These are phyloP conservation scores for Backusella psychrophila DNA, from an alignment of 192 early-diverging fungal genomes.

Conservation along the genomic window DNA sequence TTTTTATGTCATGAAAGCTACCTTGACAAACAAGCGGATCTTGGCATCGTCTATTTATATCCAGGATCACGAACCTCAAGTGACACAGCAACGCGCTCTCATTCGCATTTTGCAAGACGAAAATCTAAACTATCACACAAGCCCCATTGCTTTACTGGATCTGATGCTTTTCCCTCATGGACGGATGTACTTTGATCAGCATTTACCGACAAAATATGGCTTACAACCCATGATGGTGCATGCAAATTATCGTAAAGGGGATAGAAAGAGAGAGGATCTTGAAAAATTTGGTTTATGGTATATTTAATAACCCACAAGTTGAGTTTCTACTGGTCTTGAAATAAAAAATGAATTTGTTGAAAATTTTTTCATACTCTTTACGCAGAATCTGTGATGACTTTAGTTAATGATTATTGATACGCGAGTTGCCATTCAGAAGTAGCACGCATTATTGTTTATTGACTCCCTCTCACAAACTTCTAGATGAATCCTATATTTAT, in stretches of 20 bases:
- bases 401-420: conserved; percentile 6
- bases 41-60: conserved; percentile 35
- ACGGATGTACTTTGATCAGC: conserved; percentile 32
- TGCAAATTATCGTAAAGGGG: conserved; percentile 36
- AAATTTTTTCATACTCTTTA: not conserved
- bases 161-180: conserved; percentile 36
- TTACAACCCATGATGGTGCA: conserved; percentile 38
- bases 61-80: conserved; percentile 18
- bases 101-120: conserved; percentile 29
- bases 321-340: not conserved
- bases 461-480: conserved; percentile 12
- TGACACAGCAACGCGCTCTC: conserved; percentile 38
- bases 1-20: conserved; percentile 39
- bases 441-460: not conserved
- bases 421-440: not conserved
- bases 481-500: conserved; percentile 11
- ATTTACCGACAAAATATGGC: conserved; percentile 18
- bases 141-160: conserved; percentile 27
- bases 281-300: conserved; percentile 40
- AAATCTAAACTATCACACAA: conserved; percentile 17
- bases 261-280: conserved; percentile 25
- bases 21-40: conserved; percentile 26
- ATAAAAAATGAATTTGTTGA: not conserved
- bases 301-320: conserved; percentile 11
- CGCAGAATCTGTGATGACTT: conserved; percentile 10